Conservation (phyloP, 2,329 filamentous ascomycete species). For the Trichoderma breve region DNA sequence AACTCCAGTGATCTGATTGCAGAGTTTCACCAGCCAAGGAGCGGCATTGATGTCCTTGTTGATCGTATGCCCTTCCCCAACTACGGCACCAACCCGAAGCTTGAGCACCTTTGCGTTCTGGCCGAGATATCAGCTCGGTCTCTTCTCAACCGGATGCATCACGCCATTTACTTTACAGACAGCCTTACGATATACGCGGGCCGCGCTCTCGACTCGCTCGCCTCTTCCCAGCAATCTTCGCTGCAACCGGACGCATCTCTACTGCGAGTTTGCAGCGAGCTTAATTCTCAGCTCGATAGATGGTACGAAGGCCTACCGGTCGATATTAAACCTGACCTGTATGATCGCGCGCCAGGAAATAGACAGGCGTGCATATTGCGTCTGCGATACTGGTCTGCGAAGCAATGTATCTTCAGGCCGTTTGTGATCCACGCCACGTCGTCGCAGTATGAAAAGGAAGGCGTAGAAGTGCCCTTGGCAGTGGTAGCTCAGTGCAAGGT, state of each 20-base stretch:
- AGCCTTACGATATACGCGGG: constrained; percentile 23
- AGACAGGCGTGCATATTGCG: constrained; percentile 22
- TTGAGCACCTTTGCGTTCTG: constrained; percentile 24
- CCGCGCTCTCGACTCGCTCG: constrained; percentile 13
- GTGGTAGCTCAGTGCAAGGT: constrained; percentile 12
- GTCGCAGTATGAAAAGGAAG: constrained; percentile 15
- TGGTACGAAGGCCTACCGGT: constrained; percentile 28
- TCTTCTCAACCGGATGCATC: constrained; percentile 29
- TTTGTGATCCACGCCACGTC: constrained; percentile 24
- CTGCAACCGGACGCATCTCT: constrained; percentile 22
- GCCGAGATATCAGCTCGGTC: constrained; percentile 26
- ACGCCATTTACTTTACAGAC: constrained; percentile 26
- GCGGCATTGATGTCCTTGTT: constrained; percentile 28
- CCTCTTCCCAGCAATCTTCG: not conserved
- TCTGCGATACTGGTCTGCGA: constrained; percentile 26
- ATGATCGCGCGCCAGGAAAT: constrained; percentile 9
- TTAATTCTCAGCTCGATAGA: constrained; percentile 27
- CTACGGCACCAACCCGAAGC: constrained; percentile 22
- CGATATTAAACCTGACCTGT: constrained; percentile 27
- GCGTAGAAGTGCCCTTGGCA: constrained; percentile 12
- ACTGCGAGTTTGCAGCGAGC: constrained; percentile 24
- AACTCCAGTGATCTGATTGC: constrained; percentile 25
- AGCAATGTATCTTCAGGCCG: constrained; percentile 24
- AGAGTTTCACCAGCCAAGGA: constrained; percentile 28
- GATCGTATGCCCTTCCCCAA: constrained; percentile 28